phyloP scores from a whole-genome alignment of 805 yeast species.

The Kluyveromyces lactis region DNA sequence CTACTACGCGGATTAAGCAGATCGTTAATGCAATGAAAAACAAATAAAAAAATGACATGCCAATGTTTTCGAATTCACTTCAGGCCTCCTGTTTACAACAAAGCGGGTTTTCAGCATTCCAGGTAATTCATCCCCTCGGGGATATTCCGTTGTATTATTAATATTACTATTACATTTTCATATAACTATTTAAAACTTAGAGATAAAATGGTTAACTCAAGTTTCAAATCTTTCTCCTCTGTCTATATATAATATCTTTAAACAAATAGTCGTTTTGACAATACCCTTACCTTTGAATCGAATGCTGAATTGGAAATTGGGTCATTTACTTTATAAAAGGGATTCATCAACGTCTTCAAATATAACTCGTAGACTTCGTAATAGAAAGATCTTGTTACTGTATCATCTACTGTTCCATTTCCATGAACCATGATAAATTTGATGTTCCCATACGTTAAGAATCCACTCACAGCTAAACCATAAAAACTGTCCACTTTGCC shows the following conservation, averaged over 20 bases:
- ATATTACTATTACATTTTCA: too few species aligned
- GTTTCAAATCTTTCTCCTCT: too few species aligned
- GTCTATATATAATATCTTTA: neutral
- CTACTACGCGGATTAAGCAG: conserved; percentile 20
- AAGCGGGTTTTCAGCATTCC: too few species aligned
- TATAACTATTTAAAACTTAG: too few species aligned
- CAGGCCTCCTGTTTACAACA: too few species aligned
- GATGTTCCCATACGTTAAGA: conserved; percentile 79
- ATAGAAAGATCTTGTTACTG: conserved; percentile 72
- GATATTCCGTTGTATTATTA: too few species aligned
- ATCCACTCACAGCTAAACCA: conserved; percentile 75
- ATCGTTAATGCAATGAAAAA: conserved; percentile 10
- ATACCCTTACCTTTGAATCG: conserved; percentile 60
- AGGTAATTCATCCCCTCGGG: too few species aligned
- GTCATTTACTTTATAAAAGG: conserved; percentile 73
- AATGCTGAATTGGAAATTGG: conserved; percentile 67
- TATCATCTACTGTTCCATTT: conserved; percentile 41
- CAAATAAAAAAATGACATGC: too few species aligned
- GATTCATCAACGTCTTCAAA: conserved; percentile 75
- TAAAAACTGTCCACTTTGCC: conserved; percentile 81
- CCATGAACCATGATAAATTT: conserved; percentile 64
- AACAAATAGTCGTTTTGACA: conserved; percentile 44
- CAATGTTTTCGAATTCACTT: too few species aligned
- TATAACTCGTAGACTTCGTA: conserved; percentile 81
- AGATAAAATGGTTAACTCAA: too few species aligned